These are phyloP conservation scores for Brassica rapa DNA, from an alignment of 345 rosid genomes.

Conservation along the genomic window DNA sequence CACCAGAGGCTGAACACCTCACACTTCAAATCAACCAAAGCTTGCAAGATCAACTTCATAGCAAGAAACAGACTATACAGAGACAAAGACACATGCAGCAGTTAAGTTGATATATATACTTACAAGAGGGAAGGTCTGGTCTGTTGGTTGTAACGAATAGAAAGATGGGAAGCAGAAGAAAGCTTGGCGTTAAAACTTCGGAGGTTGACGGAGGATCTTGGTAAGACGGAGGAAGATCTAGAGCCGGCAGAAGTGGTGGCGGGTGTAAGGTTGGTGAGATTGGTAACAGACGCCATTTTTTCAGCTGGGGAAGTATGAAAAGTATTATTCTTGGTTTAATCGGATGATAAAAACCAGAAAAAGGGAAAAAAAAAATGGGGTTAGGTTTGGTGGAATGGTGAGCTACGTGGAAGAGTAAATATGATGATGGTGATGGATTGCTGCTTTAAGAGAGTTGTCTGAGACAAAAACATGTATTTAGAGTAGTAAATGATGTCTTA, in stretches of 20 bases:
- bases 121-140: slow-evolving; percentile 54
- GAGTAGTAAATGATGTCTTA: slow-evolving; percentile 14
- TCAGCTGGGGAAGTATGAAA: slow-evolving; percentile 7
- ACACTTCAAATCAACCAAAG: slow-evolving; percentile 47
- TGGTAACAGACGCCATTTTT: slow-evolving; percentile 85
- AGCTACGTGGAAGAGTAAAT: slow-evolving; percentile 20
- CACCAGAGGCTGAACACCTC: slow-evolving; percentile 62
- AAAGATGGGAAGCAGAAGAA: slow-evolving; percentile 55
- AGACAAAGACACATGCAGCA: slow-evolving; percentile 2
- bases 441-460: background rate
- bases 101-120: slow-evolving; percentile 22
- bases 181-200: slow-evolving; percentile 44
- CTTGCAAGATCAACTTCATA: background rate
- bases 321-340: slow-evolving; percentile 25
- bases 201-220: slow-evolving; percentile 46
- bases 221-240: slow-evolving; percentile 43
- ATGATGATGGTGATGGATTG: background rate
- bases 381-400: slow-evolving; percentile 31
- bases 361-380: background rate
- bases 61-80: slow-evolving; percentile 13
- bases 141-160: slow-evolving; percentile 40
- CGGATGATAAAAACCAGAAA: slow-evolving; percentile 29
- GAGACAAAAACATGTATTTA: background rate
- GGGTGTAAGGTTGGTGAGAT: slow-evolving; percentile 54
- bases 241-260: slow-evolving; percentile 29